A percentile compares a stretch with the other conserved stretches of the same genome.
phyloP scores from a whole-genome alignment of 257 asterid genomes.

The Solanum medicagineum region DNA sequence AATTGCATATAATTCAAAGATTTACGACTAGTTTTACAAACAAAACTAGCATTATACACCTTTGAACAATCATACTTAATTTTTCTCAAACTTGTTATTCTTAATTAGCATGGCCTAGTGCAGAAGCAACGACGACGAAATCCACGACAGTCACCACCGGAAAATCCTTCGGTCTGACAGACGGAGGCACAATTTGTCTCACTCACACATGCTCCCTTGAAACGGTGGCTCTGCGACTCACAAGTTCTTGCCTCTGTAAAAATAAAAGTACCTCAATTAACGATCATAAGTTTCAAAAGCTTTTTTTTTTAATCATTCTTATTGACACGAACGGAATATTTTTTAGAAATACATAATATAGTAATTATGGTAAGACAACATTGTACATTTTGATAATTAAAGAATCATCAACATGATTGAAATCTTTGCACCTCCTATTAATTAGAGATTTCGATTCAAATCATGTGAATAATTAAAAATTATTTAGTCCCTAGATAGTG shows the following conservation, averaged over 20 bases:
- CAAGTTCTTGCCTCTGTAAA: slow-evolving; percentile 32
- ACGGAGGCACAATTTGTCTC: slow-evolving; percentile 27
- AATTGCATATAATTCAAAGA: neutral
- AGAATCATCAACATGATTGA: neutral
- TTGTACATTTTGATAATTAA: no score
- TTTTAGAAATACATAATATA: no score
- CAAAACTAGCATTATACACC: neutral
- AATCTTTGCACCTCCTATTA: neutral
- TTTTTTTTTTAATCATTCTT: no score
- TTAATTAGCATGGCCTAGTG: slow-evolving; percentile 19
- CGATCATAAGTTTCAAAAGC: neutral
- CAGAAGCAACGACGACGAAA: slow-evolving; percentile 49
- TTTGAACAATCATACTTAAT: neutral
- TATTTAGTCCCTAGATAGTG: no score
- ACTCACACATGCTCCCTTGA: slow-evolving; percentile 30
- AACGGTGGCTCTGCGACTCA: slow-evolving; percentile 18
- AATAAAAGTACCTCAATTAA: neutral
- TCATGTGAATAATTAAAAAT: neutral
- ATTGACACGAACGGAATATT: no score
- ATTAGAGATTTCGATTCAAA: neutral
- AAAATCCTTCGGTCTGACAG: slow-evolving; percentile 34
- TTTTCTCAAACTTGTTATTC: neutral
- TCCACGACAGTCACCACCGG: slow-evolving; percentile 35
- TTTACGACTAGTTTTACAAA: neutral
- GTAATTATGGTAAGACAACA: no score